Conservation (phyloP, 2,329 filamentous ascomycete genomes). For the Fusarium azukiicola region DNA sequence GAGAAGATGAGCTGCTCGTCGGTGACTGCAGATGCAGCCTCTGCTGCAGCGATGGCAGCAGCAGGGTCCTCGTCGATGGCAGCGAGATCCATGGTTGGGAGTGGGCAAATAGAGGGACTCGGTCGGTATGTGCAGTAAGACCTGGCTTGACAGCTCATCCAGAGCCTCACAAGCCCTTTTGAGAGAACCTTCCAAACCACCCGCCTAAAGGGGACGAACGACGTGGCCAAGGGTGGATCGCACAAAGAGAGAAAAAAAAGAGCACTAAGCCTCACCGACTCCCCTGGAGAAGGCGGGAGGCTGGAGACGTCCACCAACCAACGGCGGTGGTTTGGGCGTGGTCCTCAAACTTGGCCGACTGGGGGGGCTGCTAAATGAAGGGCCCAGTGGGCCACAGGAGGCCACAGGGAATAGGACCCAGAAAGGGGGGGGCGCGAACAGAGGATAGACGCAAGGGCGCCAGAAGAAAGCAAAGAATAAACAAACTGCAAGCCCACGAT, state of each 20-base stretch:
- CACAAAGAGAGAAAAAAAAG: conserved; percentile 32
- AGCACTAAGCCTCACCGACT: conserved; percentile 50
- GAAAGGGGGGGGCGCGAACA: conserved; percentile 14
- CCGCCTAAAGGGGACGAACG: conserved; percentile 48
- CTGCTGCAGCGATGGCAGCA: conserved; percentile 51
- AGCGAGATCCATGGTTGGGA: conserved; percentile 50
- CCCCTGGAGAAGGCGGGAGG: conserved; percentile 41
- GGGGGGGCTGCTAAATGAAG: conserved; percentile 40
- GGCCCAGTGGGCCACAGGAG: conserved; percentile 42
- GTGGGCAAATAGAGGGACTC: conserved; percentile 35
- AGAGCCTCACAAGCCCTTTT: conserved; percentile 48
- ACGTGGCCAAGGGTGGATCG: conserved; percentile 45
- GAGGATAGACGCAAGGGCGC: conserved; percentile 9
- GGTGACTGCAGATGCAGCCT: conserved; percentile 44
- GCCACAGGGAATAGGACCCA: conserved; percentile 35
- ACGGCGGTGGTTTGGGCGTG: conserved; percentile 15
- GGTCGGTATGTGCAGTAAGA: conserved; percentile 32
- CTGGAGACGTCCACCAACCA: conserved; percentile 44
- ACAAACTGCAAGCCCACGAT: conserved; percentile 13
- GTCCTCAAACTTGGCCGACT: conserved; percentile 25
- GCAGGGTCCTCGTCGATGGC: conserved; percentile 54
- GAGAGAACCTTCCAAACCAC: conserved; percentile 35
- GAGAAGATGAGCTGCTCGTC: conserved; percentile 51
- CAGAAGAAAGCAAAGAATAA: conserved; percentile 4
- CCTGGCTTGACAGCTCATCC: conserved; percentile 42